These are phyloP conservation scores for Phialophora chinensis DNA, from an alignment of 2,329 filamentous ascomycete genomes.

Conservation along the genomic window DNA sequence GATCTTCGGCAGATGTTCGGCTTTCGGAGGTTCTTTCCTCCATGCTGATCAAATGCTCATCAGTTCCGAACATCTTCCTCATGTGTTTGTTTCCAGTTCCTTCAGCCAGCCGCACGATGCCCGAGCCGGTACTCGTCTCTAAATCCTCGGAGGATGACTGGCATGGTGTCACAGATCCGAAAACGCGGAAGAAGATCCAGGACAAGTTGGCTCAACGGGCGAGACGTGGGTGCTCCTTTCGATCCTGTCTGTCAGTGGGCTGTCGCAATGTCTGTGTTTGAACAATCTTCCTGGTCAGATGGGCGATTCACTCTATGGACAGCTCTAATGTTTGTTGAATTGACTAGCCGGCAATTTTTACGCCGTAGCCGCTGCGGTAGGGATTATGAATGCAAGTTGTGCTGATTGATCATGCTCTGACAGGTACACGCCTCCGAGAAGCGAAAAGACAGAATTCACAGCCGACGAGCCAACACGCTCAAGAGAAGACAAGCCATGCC, in stretches of 20 bases:
- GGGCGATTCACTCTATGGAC: too few species aligned
- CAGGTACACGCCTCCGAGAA: constrained; percentile 14
- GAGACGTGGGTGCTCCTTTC: constrained; percentile 40
- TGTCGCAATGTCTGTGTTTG: not conserved
- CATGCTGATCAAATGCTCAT: not conserved
- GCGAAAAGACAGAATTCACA: constrained; percentile 4
- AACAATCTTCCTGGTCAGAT: not conserved
- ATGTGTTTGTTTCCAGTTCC: not conserved
- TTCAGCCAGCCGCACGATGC: not conserved
- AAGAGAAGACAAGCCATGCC: not conserved
- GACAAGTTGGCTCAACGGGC: constrained; percentile 49
- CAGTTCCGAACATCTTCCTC: not conserved
- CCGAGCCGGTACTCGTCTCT: not conserved
- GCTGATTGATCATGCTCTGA: not conserved
- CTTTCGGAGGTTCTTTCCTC: not conserved
- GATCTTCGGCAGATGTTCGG: not conserved
- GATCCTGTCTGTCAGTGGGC: constrained; percentile 21
- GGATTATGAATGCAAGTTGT: not conserved
- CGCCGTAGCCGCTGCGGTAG: not conserved
- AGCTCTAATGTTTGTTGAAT: not conserved
- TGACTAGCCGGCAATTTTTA: not conserved
- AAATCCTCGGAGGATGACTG: constrained; percentile 37
- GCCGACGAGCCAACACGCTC: not conserved
- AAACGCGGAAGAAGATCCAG: constrained; percentile 49
- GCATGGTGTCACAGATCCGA: constrained; percentile 45